Evolutionary conservation across 2,329 filamentous ascomycete genomes (phyloP).

Genomic region (Aspergillus flavus): DNA sequence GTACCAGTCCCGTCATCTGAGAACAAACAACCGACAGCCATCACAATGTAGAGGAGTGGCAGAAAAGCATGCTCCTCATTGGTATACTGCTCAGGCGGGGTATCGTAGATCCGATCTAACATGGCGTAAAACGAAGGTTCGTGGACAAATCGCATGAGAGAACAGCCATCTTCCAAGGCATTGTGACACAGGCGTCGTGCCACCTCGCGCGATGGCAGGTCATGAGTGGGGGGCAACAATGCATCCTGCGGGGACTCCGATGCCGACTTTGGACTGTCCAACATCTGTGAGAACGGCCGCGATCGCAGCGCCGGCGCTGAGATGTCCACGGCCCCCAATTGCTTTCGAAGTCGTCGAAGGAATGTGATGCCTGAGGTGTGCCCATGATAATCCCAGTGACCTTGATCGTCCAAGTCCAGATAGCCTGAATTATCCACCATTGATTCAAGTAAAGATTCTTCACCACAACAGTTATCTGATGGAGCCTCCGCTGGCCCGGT

Average conservation of each 20-base stretch:
- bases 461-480: constrained; percentile 47
- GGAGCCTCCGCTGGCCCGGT: constrained; percentile 20
- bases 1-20: constrained; percentile 58
- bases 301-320: constrained; percentile 57
- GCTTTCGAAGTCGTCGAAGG: constrained; percentile 80
- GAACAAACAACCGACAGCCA: constrained; percentile 75
- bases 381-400: constrained; percentile 93
- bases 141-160: constrained; percentile 73
- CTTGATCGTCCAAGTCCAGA: constrained; percentile 86
- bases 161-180: constrained; percentile 64
- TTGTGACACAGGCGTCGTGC: constrained; percentile 61
- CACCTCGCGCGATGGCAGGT: constrained; percentile 68
- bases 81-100: constrained; percentile 62
- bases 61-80: constrained; percentile 69
- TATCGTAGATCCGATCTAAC: constrained; percentile 77
- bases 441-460: constrained; percentile 78
- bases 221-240: constrained; percentile 57
- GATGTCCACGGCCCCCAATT: constrained; percentile 70
- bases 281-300: constrained; percentile 56
- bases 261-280: constrained; percentile 70
- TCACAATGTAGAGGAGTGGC: constrained; percentile 69
- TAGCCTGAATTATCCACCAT: constrained; percentile 95
- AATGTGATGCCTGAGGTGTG: constrained; percentile 91
- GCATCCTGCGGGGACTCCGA: constrained; percentile 66
- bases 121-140: constrained; percentile 77